These are phyloP conservation scores for Fraxinus pennsylvanica DNA, from an alignment of 257 asterid genomes.

Conservation along the genomic window DNA sequence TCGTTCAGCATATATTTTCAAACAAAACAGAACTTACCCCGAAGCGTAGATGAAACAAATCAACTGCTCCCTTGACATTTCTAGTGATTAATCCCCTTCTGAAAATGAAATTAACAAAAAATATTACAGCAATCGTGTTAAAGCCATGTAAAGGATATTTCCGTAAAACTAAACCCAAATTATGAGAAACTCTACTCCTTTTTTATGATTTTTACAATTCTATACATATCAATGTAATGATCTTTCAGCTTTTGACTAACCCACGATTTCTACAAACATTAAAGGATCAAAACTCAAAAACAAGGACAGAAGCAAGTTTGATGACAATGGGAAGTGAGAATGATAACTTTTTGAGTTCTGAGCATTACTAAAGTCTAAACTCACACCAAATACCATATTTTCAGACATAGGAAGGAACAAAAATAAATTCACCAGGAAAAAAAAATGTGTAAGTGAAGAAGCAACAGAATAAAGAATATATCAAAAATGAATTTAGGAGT, in stretches of 20 bases:
- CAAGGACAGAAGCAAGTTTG: background rate
- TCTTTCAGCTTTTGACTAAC: background rate
- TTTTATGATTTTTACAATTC: background rate
- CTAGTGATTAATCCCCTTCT: conserved; percentile 95
- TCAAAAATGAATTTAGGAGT: background rate
- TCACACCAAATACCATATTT: too few species aligned
- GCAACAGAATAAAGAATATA: too few species aligned
- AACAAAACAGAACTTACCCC: conserved; percentile 59
- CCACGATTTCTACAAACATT: background rate
- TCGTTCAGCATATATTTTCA: background rate
- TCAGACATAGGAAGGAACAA: background rate
- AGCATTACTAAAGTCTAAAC: background rate
- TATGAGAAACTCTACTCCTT: background rate
- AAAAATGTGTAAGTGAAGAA: background rate
- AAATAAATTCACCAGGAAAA: background rate
- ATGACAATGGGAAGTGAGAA: background rate
- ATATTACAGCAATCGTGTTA: conserved; percentile 4
- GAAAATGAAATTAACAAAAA: conserved; percentile 26
- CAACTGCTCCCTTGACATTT: conserved; percentile 83
- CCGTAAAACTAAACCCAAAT: background rate
- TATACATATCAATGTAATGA: conserved; percentile 4
- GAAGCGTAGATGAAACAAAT: conserved; percentile 81
- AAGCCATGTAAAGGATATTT: background rate
- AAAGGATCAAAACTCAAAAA: background rate
- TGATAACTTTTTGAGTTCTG: background rate